Evolutionary conservation across 257 asterid species (phyloP), one percentile per base, ranked within the genome.

Genomic region (Scutellaria minor): DNA sequence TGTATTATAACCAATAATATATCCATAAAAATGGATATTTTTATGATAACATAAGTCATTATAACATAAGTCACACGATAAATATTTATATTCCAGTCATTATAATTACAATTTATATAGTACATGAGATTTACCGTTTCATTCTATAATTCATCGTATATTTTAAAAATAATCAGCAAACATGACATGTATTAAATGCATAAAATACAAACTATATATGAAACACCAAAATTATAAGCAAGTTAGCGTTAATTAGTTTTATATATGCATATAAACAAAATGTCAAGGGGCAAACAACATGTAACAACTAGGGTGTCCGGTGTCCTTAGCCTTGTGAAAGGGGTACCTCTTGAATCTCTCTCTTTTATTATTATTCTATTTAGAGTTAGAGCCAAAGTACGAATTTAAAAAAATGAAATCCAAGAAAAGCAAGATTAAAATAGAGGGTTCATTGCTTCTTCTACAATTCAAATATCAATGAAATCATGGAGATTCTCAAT

Each of bases 361-460:
- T 54, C 0, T 62, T 47, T 64, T 18, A 5, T n/a, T 42, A 48
- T 20, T 45, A 22, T 20, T 55, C 10, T 55, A 22, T 51, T 1
- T 22, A 40, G 3, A 10, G 1, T 7, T n/a, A 35, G 57, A 51
- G 70, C 41, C 79, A 74, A 47, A 47, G 10, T 45, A 45, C 4
- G 47, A 35, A 14, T 20, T 46, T 20, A 8, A 18, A 46, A 70
- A 55, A 24, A 60, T 13, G 20, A 39, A 54, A 47, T 44, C 71
- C 66, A 42, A 42, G 22, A 59, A 61, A 27, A 27, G 37, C 37
- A 31, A 31, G 37, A 31, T 31, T 31, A 13, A 51, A 57, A 40
- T 61, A 71, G 79, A 72, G 72, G 75, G 79, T 82, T 75, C 79
- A 64, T 82, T 78, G 81, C 83, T 82, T 75, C 75, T 79, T 82